Base-by-base conservation (phyloP, 352 stramenopile genomes). In the Globisporangium emineosum region DNA sequence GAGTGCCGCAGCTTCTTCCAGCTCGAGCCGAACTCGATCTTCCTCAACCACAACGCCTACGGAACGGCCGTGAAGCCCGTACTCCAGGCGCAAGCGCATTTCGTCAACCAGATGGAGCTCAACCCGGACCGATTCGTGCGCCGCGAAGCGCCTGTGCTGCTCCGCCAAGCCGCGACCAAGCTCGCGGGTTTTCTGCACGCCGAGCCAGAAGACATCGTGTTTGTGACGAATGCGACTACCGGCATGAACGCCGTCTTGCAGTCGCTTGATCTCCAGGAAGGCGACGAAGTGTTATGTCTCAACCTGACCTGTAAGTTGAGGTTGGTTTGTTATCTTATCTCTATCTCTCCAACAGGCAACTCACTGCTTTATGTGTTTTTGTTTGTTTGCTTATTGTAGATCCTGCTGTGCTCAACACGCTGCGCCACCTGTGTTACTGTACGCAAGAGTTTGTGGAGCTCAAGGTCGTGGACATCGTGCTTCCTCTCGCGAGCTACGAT, bases 371-470 rank as follows among this genome's bases (percentile, higher is more conserved):
- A 29, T 8, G n/a, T 57, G 17, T 42, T 3, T 15, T 32, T 57
- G 25, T 42, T 12, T 57, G 19, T 12, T 40, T 55, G 9, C 64
- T 25, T 15, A 55, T 10, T 53, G 33, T 60, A 93, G 83, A 94
- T 54, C 88, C 86, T 13, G 84, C 83, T 1, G 84, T 94, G 60
- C 72, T 93, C 49, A 92, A 94, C 65, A 94, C 86, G 32, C 70
- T 94, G 59, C 82, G 84, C 17, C 84, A 93, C 61, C 66, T 94
- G 63, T 94, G 86, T 68, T 94, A 92, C 72, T 90, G 77, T 53
- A 94, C 84, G 45, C 86, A 94, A 73, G 86, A 94, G 63, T 91
- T 93, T 47, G 86, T 94, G n/a, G 82, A 93, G 56, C 82, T 94
- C 67, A 93, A 93, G 64, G 86, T 94, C 42, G 86, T 94, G 40